These are phyloP conservation scores for Phytophthora pluvialis DNA, from an alignment of 352 stramenopile species.

Conservation along the genomic window DNA sequence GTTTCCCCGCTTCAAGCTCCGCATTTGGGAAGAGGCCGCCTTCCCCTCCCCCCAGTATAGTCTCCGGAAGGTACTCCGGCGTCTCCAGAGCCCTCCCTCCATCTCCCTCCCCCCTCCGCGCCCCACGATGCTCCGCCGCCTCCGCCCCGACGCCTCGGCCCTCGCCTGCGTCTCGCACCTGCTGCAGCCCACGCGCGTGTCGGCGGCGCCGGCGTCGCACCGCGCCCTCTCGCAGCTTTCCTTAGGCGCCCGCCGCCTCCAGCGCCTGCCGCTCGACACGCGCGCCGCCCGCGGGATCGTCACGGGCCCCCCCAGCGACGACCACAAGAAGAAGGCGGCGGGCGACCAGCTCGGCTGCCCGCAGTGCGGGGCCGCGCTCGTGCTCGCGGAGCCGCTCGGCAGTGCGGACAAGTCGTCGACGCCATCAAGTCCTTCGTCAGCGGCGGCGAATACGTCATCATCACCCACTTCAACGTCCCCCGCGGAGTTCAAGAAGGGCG, in stretches of 20 bases:
- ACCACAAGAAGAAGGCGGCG: slow-evolving; percentile 25
- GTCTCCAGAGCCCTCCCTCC: not conserved
- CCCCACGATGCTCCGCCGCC: slow-evolving; percentile 31
- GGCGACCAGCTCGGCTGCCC: slow-evolving; percentile 62
- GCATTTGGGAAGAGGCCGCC: slow-evolving; percentile 24
- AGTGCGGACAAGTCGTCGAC: slow-evolving; percentile 35
- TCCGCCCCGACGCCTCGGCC: slow-evolving; percentile 14
- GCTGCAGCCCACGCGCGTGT: slow-evolving; percentile 18
- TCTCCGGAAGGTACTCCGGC: not conserved
- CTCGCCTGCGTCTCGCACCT: slow-evolving; percentile 25
- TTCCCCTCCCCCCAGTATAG: slow-evolving; percentile 5
- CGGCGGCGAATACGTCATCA: slow-evolving; percentile 21
- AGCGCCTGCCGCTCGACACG: slow-evolving; percentile 4
- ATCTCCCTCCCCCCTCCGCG: not conserved
- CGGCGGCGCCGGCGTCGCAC: not conserved
- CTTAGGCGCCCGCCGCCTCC: not conserved
- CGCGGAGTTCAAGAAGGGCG: slow-evolving; percentile 70
- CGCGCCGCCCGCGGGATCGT: slow-evolving; percentile 11
- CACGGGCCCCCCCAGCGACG: slow-evolving; percentile 24
- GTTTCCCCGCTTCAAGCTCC: slow-evolving; percentile 31
- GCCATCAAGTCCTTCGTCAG: slow-evolving; percentile 13
- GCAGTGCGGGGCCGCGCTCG: slow-evolving; percentile 64
- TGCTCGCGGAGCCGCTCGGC: slow-evolving; percentile 47
- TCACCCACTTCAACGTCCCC: slow-evolving; percentile 17
- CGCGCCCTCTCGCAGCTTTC: slow-evolving; percentile 27